phyloP scores from a whole-genome alignment of 345 rosid species.

The Dipteronia sinensis region DNA sequence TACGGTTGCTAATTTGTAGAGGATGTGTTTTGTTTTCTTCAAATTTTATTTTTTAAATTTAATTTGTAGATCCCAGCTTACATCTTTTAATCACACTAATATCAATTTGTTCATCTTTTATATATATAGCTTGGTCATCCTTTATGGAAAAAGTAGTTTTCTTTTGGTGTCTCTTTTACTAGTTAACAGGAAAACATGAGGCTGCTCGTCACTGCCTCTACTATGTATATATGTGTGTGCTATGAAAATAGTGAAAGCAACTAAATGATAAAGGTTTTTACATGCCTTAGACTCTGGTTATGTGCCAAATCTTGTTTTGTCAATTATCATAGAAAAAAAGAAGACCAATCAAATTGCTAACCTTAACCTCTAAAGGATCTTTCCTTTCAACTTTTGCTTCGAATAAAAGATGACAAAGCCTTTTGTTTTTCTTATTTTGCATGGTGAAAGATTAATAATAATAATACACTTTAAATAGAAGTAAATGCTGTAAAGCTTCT shows the following conservation, averaged over 20 bases:
- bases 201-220: too few relatives aligned
- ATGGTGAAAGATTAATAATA: not conserved
- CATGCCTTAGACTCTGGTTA: conserved; percentile 42
- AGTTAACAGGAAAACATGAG: too few relatives aligned
- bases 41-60: too few relatives aligned
- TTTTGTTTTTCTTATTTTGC: not conserved
- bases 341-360: conserved; percentile 4
- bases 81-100: too few relatives aligned
- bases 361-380: conserved; percentile 24
- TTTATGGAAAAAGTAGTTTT: too few relatives aligned
- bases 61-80: too few relatives aligned
- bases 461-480: conserved; percentile 3
- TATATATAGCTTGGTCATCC: not conserved
- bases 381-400: conserved; percentile 23
- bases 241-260: conserved; percentile 25
- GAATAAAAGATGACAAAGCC: conserved; percentile 13
- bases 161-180: too few relatives aligned
- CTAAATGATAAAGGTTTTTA: conserved; percentile 19
- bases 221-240: conserved; percentile 17
- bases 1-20: too few relatives aligned
- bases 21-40: too few relatives aligned
- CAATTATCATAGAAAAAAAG: conserved; percentile 12
- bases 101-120: too few relatives aligned
- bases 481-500: conserved; percentile 1
- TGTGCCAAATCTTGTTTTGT: conserved; percentile 39